Conservation (phyloP, 1,284 basidiomycete genomes). For the Trametes sp. region DNA sequence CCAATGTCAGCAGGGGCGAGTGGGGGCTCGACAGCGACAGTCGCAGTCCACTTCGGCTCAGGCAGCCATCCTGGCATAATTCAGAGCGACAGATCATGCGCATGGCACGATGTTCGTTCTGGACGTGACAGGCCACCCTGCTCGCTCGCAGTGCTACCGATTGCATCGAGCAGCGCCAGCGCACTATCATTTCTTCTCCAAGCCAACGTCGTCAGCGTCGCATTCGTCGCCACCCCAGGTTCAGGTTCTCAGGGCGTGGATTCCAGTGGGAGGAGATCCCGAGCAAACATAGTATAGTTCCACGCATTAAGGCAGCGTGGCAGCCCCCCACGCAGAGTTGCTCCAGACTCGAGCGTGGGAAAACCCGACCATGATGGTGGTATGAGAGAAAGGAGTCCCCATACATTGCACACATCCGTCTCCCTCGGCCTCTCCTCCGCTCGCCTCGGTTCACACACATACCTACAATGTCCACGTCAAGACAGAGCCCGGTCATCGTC, state of each 20-base stretch:
- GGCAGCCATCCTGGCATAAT: no score
- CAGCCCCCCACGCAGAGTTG: background rate
- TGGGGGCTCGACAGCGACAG: no score
- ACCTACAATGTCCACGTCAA: conserved; percentile 33
- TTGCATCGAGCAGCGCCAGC: no score
- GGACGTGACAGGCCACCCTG: no score
- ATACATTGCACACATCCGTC: no score
- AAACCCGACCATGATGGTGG: background rate
- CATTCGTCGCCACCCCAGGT: background rate
- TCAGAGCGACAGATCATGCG: no score
- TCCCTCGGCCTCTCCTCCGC: background rate
- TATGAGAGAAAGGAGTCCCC: background rate
- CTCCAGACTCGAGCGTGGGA: background rate
- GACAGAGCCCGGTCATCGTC: conserved; percentile 80
- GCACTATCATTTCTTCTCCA: no score
- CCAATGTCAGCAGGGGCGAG: no score
- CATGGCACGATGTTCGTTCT: no score
- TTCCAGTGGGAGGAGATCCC: background rate
- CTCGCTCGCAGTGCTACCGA: no score
- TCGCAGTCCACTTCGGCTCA: no score
- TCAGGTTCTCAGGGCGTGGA: background rate
- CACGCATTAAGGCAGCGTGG: background rate
- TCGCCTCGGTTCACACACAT: background rate
- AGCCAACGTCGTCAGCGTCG: no score
- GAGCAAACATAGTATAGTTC: background rate